Percentiles rank a stretch among this genome's conserved stretches.
Evolutionary conservation across 2,329 filamentous ascomycete genomes (phyloP).

Genomic region (Aspergillus thermomutatus): DNA sequence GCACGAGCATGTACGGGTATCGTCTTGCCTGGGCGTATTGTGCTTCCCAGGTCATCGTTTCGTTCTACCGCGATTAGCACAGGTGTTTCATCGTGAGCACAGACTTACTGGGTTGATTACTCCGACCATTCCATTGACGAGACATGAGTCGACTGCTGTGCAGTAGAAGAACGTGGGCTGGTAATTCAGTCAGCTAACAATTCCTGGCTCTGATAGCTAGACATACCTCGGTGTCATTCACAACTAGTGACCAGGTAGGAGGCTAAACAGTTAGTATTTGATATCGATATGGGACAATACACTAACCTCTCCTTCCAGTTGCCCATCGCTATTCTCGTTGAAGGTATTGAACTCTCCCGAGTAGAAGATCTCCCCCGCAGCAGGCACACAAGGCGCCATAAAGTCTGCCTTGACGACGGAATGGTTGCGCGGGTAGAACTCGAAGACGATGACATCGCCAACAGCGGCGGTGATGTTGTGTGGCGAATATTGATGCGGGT

Average conservation of each 20-base stretch:
- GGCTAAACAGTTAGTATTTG: conserved; percentile 16
- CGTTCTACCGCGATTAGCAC: conserved; percentile 34
- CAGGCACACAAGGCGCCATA: conserved; percentile 61
- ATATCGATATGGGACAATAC: not conserved
- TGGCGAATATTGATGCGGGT: conserved; percentile 32
- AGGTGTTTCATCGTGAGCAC: not conserved
- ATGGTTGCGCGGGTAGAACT: conserved; percentile 62
- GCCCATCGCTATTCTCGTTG: conserved; percentile 42
- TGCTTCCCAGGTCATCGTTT: conserved; percentile 46
- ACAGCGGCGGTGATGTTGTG: conserved; percentile 25
- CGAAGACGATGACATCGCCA: conserved; percentile 47
- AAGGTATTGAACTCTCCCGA: conserved; percentile 43
- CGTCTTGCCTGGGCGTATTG: conserved; percentile 50
- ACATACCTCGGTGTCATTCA: conserved; percentile 56
- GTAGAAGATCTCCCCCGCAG: conserved; percentile 23
- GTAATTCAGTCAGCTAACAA: not conserved
- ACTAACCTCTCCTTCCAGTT: conserved; percentile 33
- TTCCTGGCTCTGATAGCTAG: not conserved
- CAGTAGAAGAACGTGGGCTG: conserved; percentile 68
- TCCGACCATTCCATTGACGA: conserved; percentile 66
- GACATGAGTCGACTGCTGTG: conserved; percentile 64
- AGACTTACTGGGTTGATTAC: conserved; percentile 64
- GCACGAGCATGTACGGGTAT: conserved; percentile 53
- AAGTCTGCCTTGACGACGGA: conserved; percentile 62
- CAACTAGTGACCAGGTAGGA: conserved; percentile 37